Conservation (phyloP, 345 rosid species). For the Aquilaria malaccensis region DNA sequence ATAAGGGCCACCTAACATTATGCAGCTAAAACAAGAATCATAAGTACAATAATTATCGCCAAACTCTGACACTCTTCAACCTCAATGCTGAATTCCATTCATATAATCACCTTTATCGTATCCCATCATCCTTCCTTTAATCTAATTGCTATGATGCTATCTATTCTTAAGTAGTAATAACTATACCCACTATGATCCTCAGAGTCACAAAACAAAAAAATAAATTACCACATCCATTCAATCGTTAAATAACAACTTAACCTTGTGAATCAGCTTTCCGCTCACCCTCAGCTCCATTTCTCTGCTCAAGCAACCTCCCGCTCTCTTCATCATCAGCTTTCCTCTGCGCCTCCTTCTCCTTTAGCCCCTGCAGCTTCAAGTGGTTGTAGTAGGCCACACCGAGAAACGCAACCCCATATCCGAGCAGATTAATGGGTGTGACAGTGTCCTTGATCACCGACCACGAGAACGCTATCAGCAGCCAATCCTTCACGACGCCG, state of each 20-base stretch:
- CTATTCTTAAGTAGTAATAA: no score
- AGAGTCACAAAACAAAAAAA: not conserved
- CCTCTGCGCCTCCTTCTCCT: slow-evolving; percentile 49
- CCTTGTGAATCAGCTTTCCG: slow-evolving; percentile 24
- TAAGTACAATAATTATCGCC: no score
- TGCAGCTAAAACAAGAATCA: no score
- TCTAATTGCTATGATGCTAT: no score
- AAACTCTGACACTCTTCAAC: no score
- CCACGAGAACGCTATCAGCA: slow-evolving; percentile 81
- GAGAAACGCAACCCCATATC: slow-evolving; percentile 61
- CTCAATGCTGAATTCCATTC: no score
- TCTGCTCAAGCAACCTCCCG: slow-evolving; percentile 47
- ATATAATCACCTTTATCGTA: no score
- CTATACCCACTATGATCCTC: not conserved
- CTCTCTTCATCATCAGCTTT: slow-evolving; percentile 55
- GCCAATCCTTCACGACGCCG: slow-evolving; percentile 79
- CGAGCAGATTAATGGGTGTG: slow-evolving; percentile 59
- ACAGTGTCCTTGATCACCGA: slow-evolving; percentile 73
- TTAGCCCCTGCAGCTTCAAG: slow-evolving; percentile 48
- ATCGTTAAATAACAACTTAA: not conserved
- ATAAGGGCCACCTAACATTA: no score
- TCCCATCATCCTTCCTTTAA: no score
- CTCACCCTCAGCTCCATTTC: slow-evolving; percentile 19
- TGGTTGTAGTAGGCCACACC: slow-evolving; percentile 75
- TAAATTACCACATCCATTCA: not conserved